phyloP scores from a whole-genome alignment of 2,329 filamentous ascomycete species.

The Fusarium hainanense region DNA sequence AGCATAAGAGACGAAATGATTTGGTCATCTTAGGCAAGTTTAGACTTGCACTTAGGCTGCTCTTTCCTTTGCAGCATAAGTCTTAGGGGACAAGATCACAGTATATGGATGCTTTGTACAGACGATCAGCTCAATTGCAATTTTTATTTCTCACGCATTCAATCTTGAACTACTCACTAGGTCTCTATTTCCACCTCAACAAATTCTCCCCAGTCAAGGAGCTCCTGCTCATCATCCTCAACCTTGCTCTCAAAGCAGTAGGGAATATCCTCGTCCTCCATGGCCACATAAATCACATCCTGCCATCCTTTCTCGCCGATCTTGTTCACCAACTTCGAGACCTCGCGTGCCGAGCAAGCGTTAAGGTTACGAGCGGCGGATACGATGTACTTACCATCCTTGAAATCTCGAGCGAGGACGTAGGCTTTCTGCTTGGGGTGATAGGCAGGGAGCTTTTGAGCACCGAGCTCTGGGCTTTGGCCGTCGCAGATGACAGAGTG shows the following conservation, averaged over 20 bases:
- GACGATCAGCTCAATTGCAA: neutral
- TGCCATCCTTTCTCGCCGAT: constrained; percentile 37
- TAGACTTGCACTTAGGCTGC: neutral
- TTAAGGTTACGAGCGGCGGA: constrained; percentile 13
- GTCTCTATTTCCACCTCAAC: neutral
- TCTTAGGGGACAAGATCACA: neutral
- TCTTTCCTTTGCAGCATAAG: no score
- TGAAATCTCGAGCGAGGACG: constrained; percentile 1
- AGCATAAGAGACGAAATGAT: neutral
- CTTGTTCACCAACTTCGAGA: constrained; percentile 23
- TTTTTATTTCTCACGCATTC: neutral
- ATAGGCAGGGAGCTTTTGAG: constrained; percentile 1
- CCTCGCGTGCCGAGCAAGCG: constrained; percentile 18
- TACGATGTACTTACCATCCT: neutral
- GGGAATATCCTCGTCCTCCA: constrained; percentile 23
- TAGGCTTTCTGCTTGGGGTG: constrained; percentile 21
- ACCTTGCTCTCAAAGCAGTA: constrained; percentile 6
- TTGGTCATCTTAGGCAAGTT: neutral
- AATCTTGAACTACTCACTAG: neutral
- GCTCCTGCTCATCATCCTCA: neutral
- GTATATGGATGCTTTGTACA: neutral
- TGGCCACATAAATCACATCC: constrained; percentile 45
- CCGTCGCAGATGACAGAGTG: constrained; percentile 11
- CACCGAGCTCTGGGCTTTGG: neutral
- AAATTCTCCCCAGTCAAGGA: neutral